These are phyloP conservation scores for Acrocalymma vagum DNA, from an alignment of 2,329 filamentous ascomycete species.

Conservation along the genomic window DNA sequence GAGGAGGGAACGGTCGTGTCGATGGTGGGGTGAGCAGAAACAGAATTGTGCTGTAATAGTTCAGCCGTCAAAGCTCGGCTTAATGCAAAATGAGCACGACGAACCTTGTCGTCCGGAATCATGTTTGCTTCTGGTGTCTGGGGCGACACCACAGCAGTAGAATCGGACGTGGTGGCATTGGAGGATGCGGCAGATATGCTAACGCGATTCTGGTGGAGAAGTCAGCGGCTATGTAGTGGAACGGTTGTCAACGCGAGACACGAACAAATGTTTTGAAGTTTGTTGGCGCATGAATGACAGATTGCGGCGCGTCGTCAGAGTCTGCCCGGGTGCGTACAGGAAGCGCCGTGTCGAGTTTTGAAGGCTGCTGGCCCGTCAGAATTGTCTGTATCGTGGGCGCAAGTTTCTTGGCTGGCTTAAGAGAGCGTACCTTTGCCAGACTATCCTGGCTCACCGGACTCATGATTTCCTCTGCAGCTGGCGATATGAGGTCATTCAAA, in stretches of 20 bases:
- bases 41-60: constrained; percentile 41
- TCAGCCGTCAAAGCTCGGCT: constrained; percentile 33
- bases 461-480: constrained; percentile 44
- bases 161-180: constrained; percentile 41
- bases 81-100: constrained; percentile 33
- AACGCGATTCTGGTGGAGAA: constrained; percentile 33
- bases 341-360: constrained; percentile 57
- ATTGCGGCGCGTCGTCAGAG: constrained; percentile 80
- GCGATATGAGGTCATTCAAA: constrained; percentile 48
- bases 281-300: constrained; percentile 89
- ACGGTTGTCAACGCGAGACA: constrained; percentile 26
- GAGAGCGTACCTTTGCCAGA: constrained; percentile 36
- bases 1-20: constrained; percentile 72
- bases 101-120: constrained; percentile 46
- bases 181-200: constrained; percentile 39
- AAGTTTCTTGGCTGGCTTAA: constrained; percentile 8
- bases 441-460: constrained; percentile 42
- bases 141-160: constrained; percentile 47
- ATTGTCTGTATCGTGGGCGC: constrained; percentile 4
- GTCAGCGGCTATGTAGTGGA: constrained; percentile 42
- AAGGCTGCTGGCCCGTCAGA: constrained; percentile 42
- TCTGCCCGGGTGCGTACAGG: constrained; percentile 56
- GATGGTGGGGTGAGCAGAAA: constrained; percentile 75
- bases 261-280: constrained; percentile 82
- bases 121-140: constrained; percentile 48